Percentiles rank a stretch among this genome's conserved stretches.
phyloP scores from a whole-genome alignment of 2,329 filamentous ascomycete genomes.

The Atkinsonella hypoxylon region DNA sequence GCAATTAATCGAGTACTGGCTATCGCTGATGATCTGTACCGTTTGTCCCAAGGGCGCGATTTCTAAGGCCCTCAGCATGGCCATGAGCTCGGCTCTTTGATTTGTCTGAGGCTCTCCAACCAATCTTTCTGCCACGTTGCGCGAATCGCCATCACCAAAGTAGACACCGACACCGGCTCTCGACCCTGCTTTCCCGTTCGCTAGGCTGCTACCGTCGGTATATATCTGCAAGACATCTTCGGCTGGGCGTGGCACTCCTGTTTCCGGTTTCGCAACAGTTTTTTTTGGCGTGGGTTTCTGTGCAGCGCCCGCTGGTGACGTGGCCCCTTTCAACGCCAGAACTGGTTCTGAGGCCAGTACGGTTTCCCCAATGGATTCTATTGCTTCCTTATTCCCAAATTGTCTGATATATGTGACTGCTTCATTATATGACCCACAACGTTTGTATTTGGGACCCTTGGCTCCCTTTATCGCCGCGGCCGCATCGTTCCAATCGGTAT shows the following conservation, averaged over 20 bases:
- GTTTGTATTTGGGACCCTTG: conserved; percentile 58
- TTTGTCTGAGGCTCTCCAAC: conserved; percentile 73
- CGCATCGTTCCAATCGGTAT: conserved; percentile 55
- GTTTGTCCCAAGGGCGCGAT: conserved; percentile 54
- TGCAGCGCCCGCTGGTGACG: conserved; percentile 7
- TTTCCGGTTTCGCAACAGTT: background rate
- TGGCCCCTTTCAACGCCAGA: conserved; percentile 10
- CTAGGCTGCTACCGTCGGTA: conserved; percentile 50
- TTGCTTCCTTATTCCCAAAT: conserved; percentile 31
- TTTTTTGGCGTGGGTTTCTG: conserved; percentile 14
- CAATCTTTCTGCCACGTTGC: conserved; percentile 65
- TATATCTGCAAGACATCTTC: conserved; percentile 31
- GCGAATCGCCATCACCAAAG: conserved; percentile 44
- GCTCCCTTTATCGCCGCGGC: conserved; percentile 62
- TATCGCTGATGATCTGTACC: conserved; percentile 77
- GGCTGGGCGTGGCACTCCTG: conserved; percentile 3
- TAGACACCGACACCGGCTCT: conserved; percentile 51
- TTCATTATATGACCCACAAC: conserved; percentile 55
- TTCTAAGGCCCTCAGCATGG: conserved; percentile 73
- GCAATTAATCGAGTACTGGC: conserved; percentile 82
- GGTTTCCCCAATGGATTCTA: conserved; percentile 26
- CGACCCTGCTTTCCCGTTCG: conserved; percentile 45
- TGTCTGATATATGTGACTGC: conserved; percentile 63
- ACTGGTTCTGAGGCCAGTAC: conserved; percentile 7
- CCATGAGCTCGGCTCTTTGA: conserved; percentile 88